phyloP scores from a whole-genome alignment of 2,329 filamentous ascomycete genomes.

The Bipolaris cookei region DNA sequence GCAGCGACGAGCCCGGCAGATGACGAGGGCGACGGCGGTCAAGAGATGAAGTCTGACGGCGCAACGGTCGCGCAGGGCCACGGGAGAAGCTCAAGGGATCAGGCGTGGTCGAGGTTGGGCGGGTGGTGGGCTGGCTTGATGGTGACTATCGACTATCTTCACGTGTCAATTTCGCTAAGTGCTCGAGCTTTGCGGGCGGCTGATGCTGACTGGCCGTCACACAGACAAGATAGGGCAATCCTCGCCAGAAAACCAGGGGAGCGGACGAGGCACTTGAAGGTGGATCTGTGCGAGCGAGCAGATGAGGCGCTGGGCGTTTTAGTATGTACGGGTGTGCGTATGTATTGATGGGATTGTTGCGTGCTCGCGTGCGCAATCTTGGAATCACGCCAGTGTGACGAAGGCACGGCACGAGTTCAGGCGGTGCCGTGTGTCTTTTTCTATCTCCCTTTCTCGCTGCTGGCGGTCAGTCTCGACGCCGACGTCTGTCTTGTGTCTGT shows the following conservation, averaged over 20 bases:
- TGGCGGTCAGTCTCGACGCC: not conserved
- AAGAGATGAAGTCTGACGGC: slow-evolving; percentile 18
- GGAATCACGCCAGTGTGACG: slow-evolving; percentile 15
- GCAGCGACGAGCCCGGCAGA: slow-evolving; percentile 51
- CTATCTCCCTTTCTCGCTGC: not conserved
- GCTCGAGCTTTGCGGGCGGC: slow-evolving; percentile 15
- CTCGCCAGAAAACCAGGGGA: not conserved
- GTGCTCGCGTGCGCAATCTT: slow-evolving; percentile 45
- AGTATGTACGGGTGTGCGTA: not conserved
- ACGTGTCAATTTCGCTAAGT: slow-evolving; percentile 37
- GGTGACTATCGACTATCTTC: slow-evolving; percentile 35
- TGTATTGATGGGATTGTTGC: slow-evolving; percentile 12
- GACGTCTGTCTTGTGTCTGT: not conserved
- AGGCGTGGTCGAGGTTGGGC: slow-evolving; percentile 22
- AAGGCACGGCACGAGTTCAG: slow-evolving; percentile 6
- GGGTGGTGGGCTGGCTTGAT: slow-evolving; percentile 8
- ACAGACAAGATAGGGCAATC: too few species aligned
- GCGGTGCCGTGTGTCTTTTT: slow-evolving; percentile 1
- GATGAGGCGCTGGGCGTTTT: slow-evolving; percentile 4
- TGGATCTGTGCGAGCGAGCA: slow-evolving; percentile 35
- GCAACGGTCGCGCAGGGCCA: slow-evolving; percentile 43
- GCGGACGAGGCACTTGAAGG: not conserved
- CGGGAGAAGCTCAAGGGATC: slow-evolving; percentile 25
- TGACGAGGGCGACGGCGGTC: slow-evolving; percentile 31
- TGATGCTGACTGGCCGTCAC: slow-evolving; percentile 4